These are phyloP conservation scores for Zangia roseola DNA, from an alignment of 768 basidiomycete genomes.

Conservation along the genomic window DNA sequence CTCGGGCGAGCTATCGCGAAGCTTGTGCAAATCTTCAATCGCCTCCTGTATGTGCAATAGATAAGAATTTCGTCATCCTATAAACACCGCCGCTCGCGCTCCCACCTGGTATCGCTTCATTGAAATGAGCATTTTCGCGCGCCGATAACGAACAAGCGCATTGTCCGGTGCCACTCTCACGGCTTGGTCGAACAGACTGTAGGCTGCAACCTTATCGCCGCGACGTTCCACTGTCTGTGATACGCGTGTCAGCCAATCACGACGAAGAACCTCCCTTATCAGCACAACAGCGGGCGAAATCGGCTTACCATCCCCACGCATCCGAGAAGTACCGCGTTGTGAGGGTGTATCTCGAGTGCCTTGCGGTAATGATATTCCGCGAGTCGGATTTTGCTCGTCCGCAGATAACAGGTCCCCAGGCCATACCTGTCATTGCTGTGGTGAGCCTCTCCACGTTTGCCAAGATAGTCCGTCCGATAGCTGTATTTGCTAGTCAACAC, in stretches of 20 bases:
- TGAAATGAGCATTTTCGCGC: slow-evolving; percentile 87
- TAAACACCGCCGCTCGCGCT: slow-evolving; percentile 22
- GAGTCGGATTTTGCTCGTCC: slow-evolving; percentile 88
- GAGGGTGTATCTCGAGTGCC: slow-evolving; percentile 89
- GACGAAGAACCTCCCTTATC: slow-evolving; percentile 20
- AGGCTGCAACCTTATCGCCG: slow-evolving; percentile 72
- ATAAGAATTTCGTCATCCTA: slow-evolving; percentile 20
- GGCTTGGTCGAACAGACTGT: slow-evolving; percentile 80
- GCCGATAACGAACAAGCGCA: slow-evolving; percentile 89
- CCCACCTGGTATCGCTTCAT: slow-evolving; percentile 81
- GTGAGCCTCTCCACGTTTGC: slow-evolving; percentile 19
- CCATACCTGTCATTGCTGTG: slow-evolving; percentile 75
- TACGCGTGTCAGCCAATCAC: slow-evolving; percentile 12
- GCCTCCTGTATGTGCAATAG: slow-evolving; percentile 58
- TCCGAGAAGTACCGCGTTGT: slow-evolving; percentile 92
- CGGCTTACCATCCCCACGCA: slow-evolving; percentile 92
- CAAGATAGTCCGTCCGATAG: background rate
- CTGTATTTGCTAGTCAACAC: slow-evolving; percentile 29
- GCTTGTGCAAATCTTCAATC: slow-evolving; percentile 73
- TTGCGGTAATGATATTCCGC: slow-evolving; percentile 97
- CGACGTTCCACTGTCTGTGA: slow-evolving; percentile 85
- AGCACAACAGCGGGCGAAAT: slow-evolving; percentile 4
- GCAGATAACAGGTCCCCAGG: slow-evolving; percentile 93
- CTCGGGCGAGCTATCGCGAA: slow-evolving; percentile 83
- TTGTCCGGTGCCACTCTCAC: slow-evolving; percentile 80